Evolutionary conservation across 192 early-diverging fungal genomes (phyloP).

Genomic region (Helicostylum pulchrum): DNA sequence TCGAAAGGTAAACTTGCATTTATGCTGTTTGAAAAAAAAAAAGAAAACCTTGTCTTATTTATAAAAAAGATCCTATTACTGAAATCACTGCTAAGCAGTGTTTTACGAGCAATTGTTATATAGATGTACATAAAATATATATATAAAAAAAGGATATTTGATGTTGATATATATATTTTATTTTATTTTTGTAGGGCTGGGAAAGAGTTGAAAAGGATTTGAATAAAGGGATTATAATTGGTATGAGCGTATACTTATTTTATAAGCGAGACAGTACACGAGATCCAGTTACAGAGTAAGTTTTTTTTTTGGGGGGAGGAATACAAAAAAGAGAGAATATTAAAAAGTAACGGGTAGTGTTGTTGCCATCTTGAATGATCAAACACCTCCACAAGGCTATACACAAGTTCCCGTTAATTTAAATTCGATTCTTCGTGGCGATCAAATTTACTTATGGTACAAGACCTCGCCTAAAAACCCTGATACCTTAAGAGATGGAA

Average conservation of each 20-base stretch:
- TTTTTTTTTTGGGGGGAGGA: neutral
- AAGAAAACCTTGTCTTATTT: neutral
- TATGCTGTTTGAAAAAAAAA: neutral
- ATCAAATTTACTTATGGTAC: constrained; percentile 23
- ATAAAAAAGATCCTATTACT: constrained; percentile 20
- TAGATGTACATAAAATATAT: constrained; percentile 17
- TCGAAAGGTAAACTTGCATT: constrained; percentile 10
- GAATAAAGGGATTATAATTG: constrained; percentile 25
- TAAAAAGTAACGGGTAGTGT: constrained; percentile 4
- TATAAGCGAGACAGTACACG: constrained; percentile 9
- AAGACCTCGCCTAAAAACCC: constrained; percentile 8
- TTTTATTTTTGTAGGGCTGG: constrained; percentile 28
- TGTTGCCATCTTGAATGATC: constrained; percentile 23
- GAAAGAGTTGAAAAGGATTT: constrained; percentile 23
- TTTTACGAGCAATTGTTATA: constrained; percentile 27
- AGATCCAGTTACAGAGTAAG: constrained; percentile 26
- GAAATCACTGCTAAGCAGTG: constrained; percentile 25
- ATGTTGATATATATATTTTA: too few relatives aligned
- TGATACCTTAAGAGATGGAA: neutral
- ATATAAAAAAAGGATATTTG: too few relatives aligned
- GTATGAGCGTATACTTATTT: constrained; percentile 30
- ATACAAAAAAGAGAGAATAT: neutral
- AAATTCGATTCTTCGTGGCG: constrained; percentile 23
- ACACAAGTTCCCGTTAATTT: constrained; percentile 21
- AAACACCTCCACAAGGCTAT: constrained; percentile 29